These are phyloP conservation scores for Kwoniella dendrophila DNA, from an alignment of 768 basidiomycete genomes.

Conservation along the genomic window DNA sequence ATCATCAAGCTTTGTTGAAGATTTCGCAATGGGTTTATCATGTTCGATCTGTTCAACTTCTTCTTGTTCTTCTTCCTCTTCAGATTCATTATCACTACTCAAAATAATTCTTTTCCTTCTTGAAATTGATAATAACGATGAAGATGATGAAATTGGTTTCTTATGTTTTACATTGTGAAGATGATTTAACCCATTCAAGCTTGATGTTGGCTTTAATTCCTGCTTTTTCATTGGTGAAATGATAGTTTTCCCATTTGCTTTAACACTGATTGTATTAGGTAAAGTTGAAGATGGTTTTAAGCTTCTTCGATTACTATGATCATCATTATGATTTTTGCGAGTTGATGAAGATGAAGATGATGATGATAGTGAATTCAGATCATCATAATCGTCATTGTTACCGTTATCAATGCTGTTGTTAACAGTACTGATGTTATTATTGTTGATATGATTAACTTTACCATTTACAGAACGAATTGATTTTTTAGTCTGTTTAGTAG, in stretches of 20 bases:
- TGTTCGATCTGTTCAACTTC: conserved; percentile 3
- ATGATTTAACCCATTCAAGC: neutral
- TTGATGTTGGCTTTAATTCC: neutral
- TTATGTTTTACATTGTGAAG: neutral
- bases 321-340: neutral
- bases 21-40: too few relatives aligned
- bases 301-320: too few relatives aligned
- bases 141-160: too few relatives aligned
- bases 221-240: neutral
- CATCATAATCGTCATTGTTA: too few relatives aligned
- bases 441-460: too few relatives aligned
- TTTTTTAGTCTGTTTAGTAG: too few relatives aligned
- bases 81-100: conserved; percentile 7
- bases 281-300: neutral
- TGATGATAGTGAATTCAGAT: too few relatives aligned
- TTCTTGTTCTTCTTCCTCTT: conserved; percentile 19
- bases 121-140: neutral
- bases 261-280: neutral
- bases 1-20: neutral
- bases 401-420: too few relatives aligned
- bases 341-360: neutral
- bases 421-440: too few relatives aligned
- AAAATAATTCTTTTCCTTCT: conserved; percentile 2
- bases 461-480: too few relatives aligned
- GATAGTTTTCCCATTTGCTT: too few relatives aligned